Conservation (phyloP, 176 grass and related monocot genomes). For the Elymus sibiricus region DNA sequence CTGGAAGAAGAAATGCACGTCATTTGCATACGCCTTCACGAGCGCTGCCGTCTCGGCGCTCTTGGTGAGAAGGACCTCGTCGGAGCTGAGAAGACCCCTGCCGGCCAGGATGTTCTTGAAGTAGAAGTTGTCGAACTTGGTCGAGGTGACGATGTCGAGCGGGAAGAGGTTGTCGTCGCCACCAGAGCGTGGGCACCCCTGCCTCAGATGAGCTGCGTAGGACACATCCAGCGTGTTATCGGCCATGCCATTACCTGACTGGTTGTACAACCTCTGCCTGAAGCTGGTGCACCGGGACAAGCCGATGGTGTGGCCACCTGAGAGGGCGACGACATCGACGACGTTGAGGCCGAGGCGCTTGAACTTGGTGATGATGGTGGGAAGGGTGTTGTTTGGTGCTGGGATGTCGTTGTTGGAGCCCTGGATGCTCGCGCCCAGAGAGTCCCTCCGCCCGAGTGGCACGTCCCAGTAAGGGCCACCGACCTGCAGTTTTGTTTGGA, state of each 20-base stretch:
- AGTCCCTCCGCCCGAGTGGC: constrained; percentile 4
- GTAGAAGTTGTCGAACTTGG: constrained; percentile 52
- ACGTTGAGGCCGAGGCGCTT: constrained; percentile 1
- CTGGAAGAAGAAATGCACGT: constrained; percentile 21
- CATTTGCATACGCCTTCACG: constrained; percentile 20
- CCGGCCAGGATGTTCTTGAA: constrained; percentile 45
- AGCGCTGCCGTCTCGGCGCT: constrained; percentile 15
- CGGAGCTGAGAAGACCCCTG: constrained; percentile 43
- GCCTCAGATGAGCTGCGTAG: constrained; percentile 24
- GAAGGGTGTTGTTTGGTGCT: background rate
- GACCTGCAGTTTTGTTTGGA: constrained; percentile 34
- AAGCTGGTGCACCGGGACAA: constrained; percentile 41
- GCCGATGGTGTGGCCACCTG: constrained; percentile 51
- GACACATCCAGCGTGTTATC: constrained; percentile 29
- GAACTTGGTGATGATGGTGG: constrained; percentile 15
- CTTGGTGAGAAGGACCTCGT: constrained; percentile 41
- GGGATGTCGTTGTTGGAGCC: constrained; percentile 19
- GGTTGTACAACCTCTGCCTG: constrained; percentile 41
- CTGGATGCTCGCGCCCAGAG: background rate
- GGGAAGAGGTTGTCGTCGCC: constrained; percentile 34
- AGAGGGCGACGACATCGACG: constrained; percentile 74
- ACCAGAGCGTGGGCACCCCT: constrained; percentile 32
- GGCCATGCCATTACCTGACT: constrained; percentile 31
- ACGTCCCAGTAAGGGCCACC: constrained; percentile 60
- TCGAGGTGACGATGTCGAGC: constrained; percentile 35